Conservation (phyloP, 768 basidiomycete genomes). For the Cyclocybe aegerita region DNA sequence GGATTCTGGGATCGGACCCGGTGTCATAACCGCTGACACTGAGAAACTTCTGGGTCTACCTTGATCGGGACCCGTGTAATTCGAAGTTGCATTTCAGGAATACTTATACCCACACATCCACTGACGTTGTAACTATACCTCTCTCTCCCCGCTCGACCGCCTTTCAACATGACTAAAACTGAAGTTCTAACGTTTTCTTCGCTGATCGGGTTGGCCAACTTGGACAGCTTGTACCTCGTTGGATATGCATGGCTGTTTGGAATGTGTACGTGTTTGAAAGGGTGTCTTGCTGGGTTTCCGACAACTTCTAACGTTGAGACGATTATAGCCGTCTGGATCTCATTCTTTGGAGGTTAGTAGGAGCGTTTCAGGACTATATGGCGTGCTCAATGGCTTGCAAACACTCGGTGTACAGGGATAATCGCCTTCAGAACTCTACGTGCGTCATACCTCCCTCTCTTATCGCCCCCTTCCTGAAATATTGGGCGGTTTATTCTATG, state of each 20-base stretch:
- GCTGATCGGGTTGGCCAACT: slow-evolving; percentile 30
- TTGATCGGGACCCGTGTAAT: no score
- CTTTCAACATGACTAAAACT: slow-evolving; percentile 28
- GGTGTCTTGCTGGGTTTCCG: background rate
- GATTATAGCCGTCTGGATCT: slow-evolving; percentile 52
- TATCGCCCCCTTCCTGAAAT: background rate
- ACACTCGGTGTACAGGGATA: slow-evolving; percentile 36
- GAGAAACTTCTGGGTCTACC: no score
- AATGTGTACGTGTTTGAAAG: slow-evolving; percentile 55
- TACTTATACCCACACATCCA: no score
- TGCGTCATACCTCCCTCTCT: slow-evolving; percentile 28
- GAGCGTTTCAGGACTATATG: background rate
- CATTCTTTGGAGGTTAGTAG: slow-evolving; percentile 61
- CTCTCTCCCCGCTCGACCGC: background rate
- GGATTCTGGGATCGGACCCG: no score
- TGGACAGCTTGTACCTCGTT: slow-evolving; percentile 47
- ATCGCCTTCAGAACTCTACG: slow-evolving; percentile 63
- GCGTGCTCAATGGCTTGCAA: background rate
- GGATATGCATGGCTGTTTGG: slow-evolving; percentile 67
- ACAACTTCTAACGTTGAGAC: no score
- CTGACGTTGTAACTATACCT: background rate
- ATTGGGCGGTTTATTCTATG: background rate
- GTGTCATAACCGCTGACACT: no score
- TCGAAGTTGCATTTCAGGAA: no score
- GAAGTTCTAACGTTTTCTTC: slow-evolving; percentile 35